phyloP scores from a whole-genome alignment of 2,329 filamentous ascomycete genomes.

The Botrytis porri region DNA sequence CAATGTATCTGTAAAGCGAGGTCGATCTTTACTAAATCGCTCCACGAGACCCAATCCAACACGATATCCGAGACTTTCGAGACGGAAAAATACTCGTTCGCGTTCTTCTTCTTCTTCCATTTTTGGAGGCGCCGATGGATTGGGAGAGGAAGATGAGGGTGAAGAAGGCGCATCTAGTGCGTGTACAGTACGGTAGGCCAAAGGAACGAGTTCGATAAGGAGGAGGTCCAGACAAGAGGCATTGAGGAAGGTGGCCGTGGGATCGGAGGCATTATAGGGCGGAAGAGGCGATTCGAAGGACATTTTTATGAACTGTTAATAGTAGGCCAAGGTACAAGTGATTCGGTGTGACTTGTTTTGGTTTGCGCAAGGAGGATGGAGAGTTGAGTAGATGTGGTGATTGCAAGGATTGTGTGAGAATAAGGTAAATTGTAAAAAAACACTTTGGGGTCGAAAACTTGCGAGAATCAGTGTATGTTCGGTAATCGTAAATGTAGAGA shows the following conservation, averaged over 20 bases:
- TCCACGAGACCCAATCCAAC: slow-evolving; percentile 92
- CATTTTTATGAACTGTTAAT: slow-evolving; percentile 46
- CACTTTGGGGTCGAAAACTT: neutral
- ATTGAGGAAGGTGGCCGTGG: slow-evolving; percentile 71
- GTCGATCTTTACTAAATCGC: slow-evolving; percentile 77
- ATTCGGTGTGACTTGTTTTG: neutral
- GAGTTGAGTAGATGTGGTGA: neutral
- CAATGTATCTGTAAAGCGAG: slow-evolving; percentile 85
- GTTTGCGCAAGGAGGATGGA: neutral
- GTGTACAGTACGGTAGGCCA: slow-evolving; percentile 81
- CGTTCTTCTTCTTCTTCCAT: slow-evolving; percentile 76
- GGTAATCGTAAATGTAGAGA: neutral
- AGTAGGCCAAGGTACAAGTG: neutral
- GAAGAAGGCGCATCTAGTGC: slow-evolving; percentile 52
- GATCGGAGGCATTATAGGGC: slow-evolving; percentile 69
- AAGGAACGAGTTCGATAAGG: slow-evolving; percentile 92
- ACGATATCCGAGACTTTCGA: slow-evolving; percentile 84
- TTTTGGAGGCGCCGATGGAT: slow-evolving; percentile 28
- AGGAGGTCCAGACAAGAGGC: slow-evolving; percentile 89
- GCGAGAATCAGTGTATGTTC: neutral
- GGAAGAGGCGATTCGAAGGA: slow-evolving; percentile 70
- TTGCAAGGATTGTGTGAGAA: neutral
- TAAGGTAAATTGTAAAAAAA: neutral
- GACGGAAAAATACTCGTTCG: slow-evolving; percentile 78
- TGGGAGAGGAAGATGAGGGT: neutral